Evolutionary conservation across 2,329 filamentous ascomycete species (phyloP), one percentile per base, ranked within the genome.

Genomic region (Berkeleyomyces rouxiae): DNA sequence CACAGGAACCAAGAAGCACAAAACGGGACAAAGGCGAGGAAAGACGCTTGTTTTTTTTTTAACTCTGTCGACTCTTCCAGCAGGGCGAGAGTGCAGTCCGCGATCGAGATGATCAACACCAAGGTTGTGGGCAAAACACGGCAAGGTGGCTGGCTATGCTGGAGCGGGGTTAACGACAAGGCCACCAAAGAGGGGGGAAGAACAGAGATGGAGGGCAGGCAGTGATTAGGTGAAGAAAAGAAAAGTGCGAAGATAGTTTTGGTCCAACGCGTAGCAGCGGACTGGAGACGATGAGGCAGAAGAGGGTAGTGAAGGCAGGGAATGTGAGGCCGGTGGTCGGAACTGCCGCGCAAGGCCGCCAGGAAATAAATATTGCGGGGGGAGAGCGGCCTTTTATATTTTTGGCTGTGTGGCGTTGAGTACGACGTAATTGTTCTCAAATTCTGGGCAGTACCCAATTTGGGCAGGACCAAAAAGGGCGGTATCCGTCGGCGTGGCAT

Each of bases 331-430:
- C 59, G 51, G 53, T 64, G 59, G 59, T 61, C 51, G 55, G 63
- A 61, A 64, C 63, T 64, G 53, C 59, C 63, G 59, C 59, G 62
- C 63, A 64, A 61, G 23, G 55, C 59, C 49, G 51, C 42, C 23
- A 58, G 40, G 2, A 42, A 42, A 37, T 23, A 43, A 40, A 61
- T 49, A 59, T 43, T 61, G 63, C 63, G 63, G 63, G 63, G 62
- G 59, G 58, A 64, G 23, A 31, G 59, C 42, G 23, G 46, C 42
- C 59, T 64, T 64, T 61, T 64, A 64, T 64, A 64, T 64, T 64
- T 64, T 64, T 64, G 63, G 51, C 63, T 61, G 31, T 64, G 63
- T 64, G 63, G 63, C 63, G 63, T 46, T 43, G 40, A 51, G 44
- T 53, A 36, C 53, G 59, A 61, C 63, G 53, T 53, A 59, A 36